phyloP scores from a whole-genome alignment of 352 stramenopile species.

The Globisporangium solare region DNA sequence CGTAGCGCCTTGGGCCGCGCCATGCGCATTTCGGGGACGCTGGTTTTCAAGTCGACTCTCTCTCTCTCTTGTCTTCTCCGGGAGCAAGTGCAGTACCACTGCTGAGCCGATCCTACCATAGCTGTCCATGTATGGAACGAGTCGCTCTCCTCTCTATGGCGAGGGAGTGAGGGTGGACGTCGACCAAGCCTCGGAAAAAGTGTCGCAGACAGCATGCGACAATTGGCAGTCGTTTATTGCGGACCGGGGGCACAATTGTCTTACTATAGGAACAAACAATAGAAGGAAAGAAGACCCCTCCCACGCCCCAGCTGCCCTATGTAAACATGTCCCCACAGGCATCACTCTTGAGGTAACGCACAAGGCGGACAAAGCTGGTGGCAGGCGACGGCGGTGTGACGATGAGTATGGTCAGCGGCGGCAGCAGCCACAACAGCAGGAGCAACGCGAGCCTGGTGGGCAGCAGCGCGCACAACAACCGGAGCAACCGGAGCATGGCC shows the following conservation, averaged over 20 bases:
- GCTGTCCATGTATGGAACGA: too few relatives aligned
- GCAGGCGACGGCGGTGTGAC: not conserved
- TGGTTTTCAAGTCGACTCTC: too few relatives aligned
- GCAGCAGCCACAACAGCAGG: not conserved
- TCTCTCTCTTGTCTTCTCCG: too few relatives aligned
- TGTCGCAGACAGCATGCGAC: slow-evolving; percentile 8
- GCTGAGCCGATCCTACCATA: too few relatives aligned
- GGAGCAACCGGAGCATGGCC: slow-evolving; percentile 39
- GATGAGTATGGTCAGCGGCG: not conserved
- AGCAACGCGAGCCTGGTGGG: not conserved
- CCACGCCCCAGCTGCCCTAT: not conserved
- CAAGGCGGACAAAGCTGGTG: not conserved
- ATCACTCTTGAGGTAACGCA: not conserved
- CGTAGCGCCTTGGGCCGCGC: too few relatives aligned
- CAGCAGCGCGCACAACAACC: slow-evolving; percentile 10
- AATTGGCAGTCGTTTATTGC: not conserved
- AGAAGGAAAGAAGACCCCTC: slow-evolving; percentile 1
- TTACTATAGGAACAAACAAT: slow-evolving; percentile 10
- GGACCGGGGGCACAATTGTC: slow-evolving; percentile 2
- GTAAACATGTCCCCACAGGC: slow-evolving; percentile 9
- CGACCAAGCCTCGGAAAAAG: not conserved
- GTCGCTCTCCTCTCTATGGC: not conserved
- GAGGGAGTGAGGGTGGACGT: not conserved
- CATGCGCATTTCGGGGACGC: too few relatives aligned
- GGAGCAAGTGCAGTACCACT: too few relatives aligned